These are phyloP conservation scores for Stachybotrys echinatus DNA, from an alignment of 2,329 filamentous ascomycete species.

Conservation along the genomic window DNA sequence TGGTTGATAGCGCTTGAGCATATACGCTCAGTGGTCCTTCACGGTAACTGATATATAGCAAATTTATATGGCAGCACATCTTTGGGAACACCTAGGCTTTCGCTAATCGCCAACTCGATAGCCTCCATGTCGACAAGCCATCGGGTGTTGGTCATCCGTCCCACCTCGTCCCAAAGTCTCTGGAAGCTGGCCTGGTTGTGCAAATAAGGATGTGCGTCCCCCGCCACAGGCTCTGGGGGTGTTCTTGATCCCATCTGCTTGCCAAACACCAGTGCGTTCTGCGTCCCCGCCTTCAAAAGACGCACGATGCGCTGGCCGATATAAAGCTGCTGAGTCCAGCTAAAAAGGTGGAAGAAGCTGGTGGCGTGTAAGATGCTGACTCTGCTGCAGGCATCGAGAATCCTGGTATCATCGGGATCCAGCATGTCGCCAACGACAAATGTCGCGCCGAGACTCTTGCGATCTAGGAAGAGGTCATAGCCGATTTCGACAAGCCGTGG, in stretches of 20 bases:
- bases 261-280: constrained; percentile 43
- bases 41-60: constrained; percentile 27
- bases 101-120: constrained; percentile 15
- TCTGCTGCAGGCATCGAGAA: constrained; percentile 29
- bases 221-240: constrained; percentile 13
- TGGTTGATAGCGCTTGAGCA: too few species aligned
- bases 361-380: constrained; percentile 44
- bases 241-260: constrained; percentile 39
- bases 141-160: constrained; percentile 38
- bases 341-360: constrained; percentile 47
- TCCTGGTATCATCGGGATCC: constrained; percentile 28
- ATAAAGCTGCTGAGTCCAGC: constrained; percentile 39
- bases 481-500: constrained; percentile 50
- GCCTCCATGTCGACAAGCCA: constrained; percentile 42
- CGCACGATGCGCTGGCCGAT: constrained; percentile 37
- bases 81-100: constrained; percentile 17
- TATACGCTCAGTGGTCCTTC: constrained; percentile 1
- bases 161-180: constrained; percentile 48
- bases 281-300: constrained; percentile 38
- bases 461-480: constrained; percentile 60
- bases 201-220: constrained; percentile 30
- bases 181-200: constrained; percentile 47
- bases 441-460: constrained; percentile 34
- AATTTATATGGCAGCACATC: constrained; percentile 25
- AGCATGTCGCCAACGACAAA: constrained; percentile 49